phyloP scores from a whole-genome alignment of 192 early-diverging fungal species.

The Coemansia sp. region DNA sequence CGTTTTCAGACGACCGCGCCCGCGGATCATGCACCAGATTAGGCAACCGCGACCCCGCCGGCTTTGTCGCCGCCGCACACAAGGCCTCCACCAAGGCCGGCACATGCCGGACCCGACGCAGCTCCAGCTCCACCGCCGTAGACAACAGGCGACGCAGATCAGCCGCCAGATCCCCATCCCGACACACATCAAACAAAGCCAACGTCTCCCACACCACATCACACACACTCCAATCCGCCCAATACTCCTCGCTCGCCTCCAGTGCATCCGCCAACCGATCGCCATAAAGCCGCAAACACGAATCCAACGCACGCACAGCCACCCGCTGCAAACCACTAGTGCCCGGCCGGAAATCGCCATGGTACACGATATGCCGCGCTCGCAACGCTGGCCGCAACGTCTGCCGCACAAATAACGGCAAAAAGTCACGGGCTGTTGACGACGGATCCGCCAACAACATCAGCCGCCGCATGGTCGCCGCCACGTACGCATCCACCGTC shows the following conservation, averaged over 20 bases:
- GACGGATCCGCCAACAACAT: slow-evolving; percentile 38
- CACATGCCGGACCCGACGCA: background rate
- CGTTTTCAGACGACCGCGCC: background rate
- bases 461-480: slow-evolving; percentile 34
- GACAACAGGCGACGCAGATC: too few relatives aligned
- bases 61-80: slow-evolving; percentile 32
- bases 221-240: slow-evolving; percentile 9
- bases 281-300: slow-evolving; percentile 30
- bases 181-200: background rate
- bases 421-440: background rate
- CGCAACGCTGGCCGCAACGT: slow-evolving; percentile 30
- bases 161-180: slow-evolving; percentile 11
- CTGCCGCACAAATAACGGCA: slow-evolving; percentile 9
- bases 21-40: background rate
- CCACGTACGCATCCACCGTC: slow-evolving; percentile 18
- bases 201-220: slow-evolving; percentile 41
- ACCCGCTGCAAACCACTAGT: slow-evolving; percentile 19
- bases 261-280: background rate
- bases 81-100: slow-evolving; percentile 12
- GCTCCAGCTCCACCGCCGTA: too few relatives aligned
- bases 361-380: slow-evolving; percentile 2
- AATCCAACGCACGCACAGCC: slow-evolving; percentile 28
- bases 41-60: background rate
- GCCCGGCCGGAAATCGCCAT: background rate
- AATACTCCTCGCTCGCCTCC: background rate